A percentile compares a stretch with the other conserved stretches of the same genome.
These are phyloP conservation scores for Zychaea mexicana DNA, from an alignment of 371 early-diverging fungal genomes.

Conservation along the genomic window DNA sequence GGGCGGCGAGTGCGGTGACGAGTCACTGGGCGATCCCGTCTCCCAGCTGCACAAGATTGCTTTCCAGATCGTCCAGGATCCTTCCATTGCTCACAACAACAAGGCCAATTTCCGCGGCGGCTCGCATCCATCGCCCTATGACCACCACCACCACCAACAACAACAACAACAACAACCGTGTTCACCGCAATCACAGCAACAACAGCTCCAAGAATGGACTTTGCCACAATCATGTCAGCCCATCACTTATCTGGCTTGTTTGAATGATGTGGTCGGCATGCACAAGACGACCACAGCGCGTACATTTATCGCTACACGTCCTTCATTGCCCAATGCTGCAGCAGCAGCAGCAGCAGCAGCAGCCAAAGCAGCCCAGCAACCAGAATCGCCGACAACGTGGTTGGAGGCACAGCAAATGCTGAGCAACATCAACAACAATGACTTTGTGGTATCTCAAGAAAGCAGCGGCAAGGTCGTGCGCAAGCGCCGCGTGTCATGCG, in stretches of 20 bases:
- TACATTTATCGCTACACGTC: slow-evolving; percentile 19
- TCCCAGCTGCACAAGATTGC: slow-evolving; percentile 92
- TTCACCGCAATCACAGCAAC: slow-evolving; percentile 11
- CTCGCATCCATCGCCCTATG: not conserved
- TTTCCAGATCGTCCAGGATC: slow-evolving; percentile 73
- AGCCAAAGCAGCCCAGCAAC: not conserved
- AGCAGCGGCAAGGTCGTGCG: slow-evolving; percentile 34
- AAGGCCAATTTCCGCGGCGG: slow-evolving; percentile 17
- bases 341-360: not conserved
- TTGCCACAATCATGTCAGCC: slow-evolving; percentile 52
- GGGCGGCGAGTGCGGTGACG: slow-evolving; percentile 54
- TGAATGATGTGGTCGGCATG: slow-evolving; percentile 80
- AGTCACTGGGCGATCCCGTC: slow-evolving; percentile 67
- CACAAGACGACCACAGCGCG: slow-evolving; percentile 68
- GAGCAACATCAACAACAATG: slow-evolving; percentile 6
- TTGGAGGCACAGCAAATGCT: slow-evolving; percentile 13
- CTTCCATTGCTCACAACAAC: slow-evolving; percentile 38
- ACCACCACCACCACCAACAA: slow-evolving; percentile 13
- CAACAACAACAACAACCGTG: not conserved
- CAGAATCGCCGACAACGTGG: slow-evolving; percentile 15
- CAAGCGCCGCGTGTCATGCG: slow-evolving; percentile 51
- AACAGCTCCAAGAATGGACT: slow-evolving; percentile 15
- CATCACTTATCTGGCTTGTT: slow-evolving; percentile 74
- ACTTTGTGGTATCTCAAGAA: slow-evolving; percentile 25
- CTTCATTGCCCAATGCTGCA: not conserved